Percentiles rank a stretch among this genome's conserved stretches.
Evolutionary conservation across 2,329 filamentous ascomycete genomes (phyloP).

Genomic region (Berkeleyomyces basicola): DNA sequence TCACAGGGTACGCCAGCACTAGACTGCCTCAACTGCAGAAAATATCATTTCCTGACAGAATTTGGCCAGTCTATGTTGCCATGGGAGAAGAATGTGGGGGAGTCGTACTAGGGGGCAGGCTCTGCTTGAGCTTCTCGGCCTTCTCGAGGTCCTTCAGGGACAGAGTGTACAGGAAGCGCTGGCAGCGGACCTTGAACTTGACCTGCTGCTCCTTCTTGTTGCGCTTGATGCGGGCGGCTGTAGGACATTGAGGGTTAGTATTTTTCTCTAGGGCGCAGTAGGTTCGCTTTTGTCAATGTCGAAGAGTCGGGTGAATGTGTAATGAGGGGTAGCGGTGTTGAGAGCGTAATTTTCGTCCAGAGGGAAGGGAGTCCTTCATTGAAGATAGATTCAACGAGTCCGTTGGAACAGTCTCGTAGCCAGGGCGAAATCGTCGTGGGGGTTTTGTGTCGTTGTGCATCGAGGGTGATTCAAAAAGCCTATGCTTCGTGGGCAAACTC

Average conservation of each 20-base stretch:
- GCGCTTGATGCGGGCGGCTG: slow-evolving; percentile 90
- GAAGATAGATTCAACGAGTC: too few relatives aligned
- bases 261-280: not conserved
- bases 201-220: slow-evolving; percentile 77
- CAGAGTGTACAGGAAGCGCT: slow-evolving; percentile 90
- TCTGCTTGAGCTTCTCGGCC: slow-evolving; percentile 99
- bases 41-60: not conserved
- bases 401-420: not conserved
- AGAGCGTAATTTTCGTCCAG: not conserved
- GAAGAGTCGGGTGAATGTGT: not conserved
- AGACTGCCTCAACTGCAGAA: not conserved
- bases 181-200: slow-evolving; percentile 99
- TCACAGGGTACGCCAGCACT: not conserved
- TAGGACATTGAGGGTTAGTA: slow-evolving; percentile 7
- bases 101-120: slow-evolving; percentile 80
- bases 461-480: not conserved
- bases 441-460: not conserved
- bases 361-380: too few relatives aligned
- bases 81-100: not conserved
- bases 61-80: not conserved
- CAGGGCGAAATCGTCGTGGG: not conserved
- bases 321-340: not conserved
- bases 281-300: not conserved
- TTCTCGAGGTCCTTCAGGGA: slow-evolving; percentile 97
- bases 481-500: slow-evolving; percentile 26